Percentiles rank a stretch among this genome's conserved stretches.
These are phyloP conservation scores for Penicillium desertorum DNA, from an alignment of 495 filamentous ascomycete genomes.

Conservation along the genomic window DNA sequence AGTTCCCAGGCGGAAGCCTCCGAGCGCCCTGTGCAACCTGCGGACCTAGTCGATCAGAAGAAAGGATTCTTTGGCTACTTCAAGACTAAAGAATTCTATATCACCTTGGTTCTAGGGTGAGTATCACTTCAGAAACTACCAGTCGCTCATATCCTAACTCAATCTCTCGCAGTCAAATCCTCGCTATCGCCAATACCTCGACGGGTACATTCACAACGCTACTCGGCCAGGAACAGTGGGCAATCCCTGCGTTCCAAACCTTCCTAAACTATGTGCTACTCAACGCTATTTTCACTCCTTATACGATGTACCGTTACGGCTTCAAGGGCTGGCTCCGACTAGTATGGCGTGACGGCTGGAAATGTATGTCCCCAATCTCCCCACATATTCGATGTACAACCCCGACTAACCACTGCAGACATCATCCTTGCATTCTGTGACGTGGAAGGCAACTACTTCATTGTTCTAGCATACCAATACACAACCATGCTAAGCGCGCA, in stretches of 20 bases:
- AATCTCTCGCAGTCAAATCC: conserved; percentile 60
- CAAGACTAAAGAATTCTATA: conserved; percentile 81
- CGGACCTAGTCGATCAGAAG: conserved; percentile 44
- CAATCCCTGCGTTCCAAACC: conserved; percentile 95
- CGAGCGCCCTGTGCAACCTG: conserved; percentile 19
- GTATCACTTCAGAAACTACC: conserved; percentile 14
- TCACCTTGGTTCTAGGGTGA: conserved; percentile 73
- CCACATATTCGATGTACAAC: background rate
- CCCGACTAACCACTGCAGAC: conserved; percentile 41
- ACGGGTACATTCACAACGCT: conserved; percentile 86
- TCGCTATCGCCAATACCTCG: conserved; percentile 82
- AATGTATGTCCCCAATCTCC: conserved; percentile 50
- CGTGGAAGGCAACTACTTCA: conserved; percentile 97
- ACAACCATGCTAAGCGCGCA: conserved; percentile 88
- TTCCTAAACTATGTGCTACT: conserved; percentile 93
- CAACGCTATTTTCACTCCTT: conserved; percentile 74
- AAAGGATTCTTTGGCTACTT: conserved; percentile 76
- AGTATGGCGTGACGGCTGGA: conserved; percentile 75
- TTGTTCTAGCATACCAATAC: conserved; percentile 90
- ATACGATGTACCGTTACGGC: conserved; percentile 81
- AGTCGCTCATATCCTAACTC: background rate
- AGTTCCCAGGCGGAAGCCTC: conserved; percentile 17
- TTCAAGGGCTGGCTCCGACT: conserved; percentile 65
- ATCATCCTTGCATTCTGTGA: conserved; percentile 89
- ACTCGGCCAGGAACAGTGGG: conserved; percentile 65